phyloP scores from a whole-genome alignment of 768 basidiomycete genomes.

The Boletus sensibilis region DNA sequence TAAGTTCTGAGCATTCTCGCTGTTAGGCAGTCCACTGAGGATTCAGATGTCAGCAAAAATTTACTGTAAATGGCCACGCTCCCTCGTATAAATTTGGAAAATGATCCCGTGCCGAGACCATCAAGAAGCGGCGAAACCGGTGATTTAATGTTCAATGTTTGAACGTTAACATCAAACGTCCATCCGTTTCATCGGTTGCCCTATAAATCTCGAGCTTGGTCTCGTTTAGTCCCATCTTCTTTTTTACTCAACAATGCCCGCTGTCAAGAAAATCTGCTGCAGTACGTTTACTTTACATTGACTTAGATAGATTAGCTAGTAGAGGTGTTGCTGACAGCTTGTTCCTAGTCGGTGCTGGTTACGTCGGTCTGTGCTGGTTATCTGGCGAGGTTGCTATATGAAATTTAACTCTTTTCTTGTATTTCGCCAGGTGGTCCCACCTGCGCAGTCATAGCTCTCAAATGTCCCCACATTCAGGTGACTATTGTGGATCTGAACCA shows the following conservation, averaged over 20 bases:
- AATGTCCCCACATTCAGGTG: constrained; percentile 89
- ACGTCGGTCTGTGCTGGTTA: constrained; percentile 67
- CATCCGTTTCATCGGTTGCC: neutral
- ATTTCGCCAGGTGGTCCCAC: constrained; percentile 77
- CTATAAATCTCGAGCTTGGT: neutral
- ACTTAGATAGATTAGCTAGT: neutral
- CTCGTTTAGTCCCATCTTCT: too few species aligned
- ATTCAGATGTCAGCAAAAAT: neutral
- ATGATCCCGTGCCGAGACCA: constrained; percentile 1
- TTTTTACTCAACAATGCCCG: constrained; percentile 30
- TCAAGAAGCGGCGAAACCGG: neutral
- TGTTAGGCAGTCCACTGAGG: neutral
- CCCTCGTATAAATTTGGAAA: neutral
- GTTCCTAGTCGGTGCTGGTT: constrained; percentile 77
- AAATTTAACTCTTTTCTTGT: constrained; percentile 15
- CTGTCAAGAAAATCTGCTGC: constrained; percentile 83
- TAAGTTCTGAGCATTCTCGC: neutral
- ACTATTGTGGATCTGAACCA: constrained; percentile 99
- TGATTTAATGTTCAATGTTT: neutral
- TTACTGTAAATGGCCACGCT: too few species aligned
- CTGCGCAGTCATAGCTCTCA: constrained; percentile 90
- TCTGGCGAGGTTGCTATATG: neutral
- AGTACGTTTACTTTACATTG: constrained; percentile 50
- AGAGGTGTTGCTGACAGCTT: constrained; percentile 7
- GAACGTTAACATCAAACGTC: neutral